phyloP scores from a whole-genome alignment of 2,329 filamentous ascomycete species.

The Cladosporium sp. region DNA sequence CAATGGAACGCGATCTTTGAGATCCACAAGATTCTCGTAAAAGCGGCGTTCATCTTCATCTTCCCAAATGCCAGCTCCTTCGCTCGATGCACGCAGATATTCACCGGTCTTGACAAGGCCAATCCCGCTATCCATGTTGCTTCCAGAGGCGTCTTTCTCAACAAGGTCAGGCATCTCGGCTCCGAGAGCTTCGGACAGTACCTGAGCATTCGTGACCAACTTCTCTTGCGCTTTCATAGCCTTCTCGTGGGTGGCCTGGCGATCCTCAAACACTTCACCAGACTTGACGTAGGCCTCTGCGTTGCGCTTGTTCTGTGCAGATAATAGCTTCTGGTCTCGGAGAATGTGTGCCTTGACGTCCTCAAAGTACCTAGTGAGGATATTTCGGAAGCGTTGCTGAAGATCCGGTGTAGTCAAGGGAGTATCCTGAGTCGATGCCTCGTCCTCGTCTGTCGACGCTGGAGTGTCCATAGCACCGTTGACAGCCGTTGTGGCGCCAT shows the following conservation, averaged over 20 bases:
- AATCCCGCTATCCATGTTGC: slow-evolving; percentile 69
- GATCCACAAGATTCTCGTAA: slow-evolving; percentile 92
- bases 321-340: slow-evolving; percentile 86
- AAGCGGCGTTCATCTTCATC: slow-evolving; percentile 97
- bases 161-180: slow-evolving; percentile 91
- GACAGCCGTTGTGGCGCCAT: slow-evolving; percentile 59
- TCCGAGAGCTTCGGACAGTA: slow-evolving; percentile 81
- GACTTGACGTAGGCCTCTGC: slow-evolving; percentile 98
- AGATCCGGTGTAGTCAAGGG: slow-evolving; percentile 73
- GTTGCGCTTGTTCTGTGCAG: slow-evolving; percentile 84
- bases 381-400: slow-evolving; percentile 79
- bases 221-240: slow-evolving; percentile 89
- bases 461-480: slow-evolving; percentile 50
- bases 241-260: slow-evolving; percentile 93
- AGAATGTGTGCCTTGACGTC: slow-evolving; percentile 85
- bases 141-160: slow-evolving; percentile 69
- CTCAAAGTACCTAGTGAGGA: slow-evolving; percentile 84
- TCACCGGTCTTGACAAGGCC: slow-evolving; percentile 92
- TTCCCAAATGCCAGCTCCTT: slow-evolving; percentile 95
- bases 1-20: slow-evolving; percentile 91
- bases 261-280: slow-evolving; percentile 95
- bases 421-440: slow-evolving; percentile 52
- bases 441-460: slow-evolving; percentile 49
- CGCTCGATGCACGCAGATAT: slow-evolving; percentile 82
- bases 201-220: slow-evolving; percentile 82